These are phyloP conservation scores for Skeletonema marinoi DNA, from an alignment of 108 stramenopile genomes.

Conservation along the genomic window DNA sequence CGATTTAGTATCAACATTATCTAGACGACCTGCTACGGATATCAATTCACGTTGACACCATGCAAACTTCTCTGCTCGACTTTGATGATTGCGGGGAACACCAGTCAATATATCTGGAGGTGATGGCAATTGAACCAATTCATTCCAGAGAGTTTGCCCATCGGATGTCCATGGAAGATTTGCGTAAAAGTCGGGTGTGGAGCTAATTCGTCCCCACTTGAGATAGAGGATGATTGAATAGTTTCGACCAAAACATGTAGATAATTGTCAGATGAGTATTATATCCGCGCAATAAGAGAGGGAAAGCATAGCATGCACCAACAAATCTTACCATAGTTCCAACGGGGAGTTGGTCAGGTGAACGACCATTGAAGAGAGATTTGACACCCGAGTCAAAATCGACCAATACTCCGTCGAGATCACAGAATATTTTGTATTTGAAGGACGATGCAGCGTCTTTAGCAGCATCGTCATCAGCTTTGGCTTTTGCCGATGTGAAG, in stretches of 20 bases:
- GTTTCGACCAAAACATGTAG: too few species aligned
- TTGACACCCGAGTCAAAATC: slow-evolving; percentile 77
- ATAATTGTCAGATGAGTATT: too few species aligned
- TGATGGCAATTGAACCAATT: slow-evolving; percentile 25
- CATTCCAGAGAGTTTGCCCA: slow-evolving; percentile 68
- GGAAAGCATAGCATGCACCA: too few species aligned
- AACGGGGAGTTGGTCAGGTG: slow-evolving; percentile 35
- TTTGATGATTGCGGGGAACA: slow-evolving; percentile 44
- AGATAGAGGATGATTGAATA: background rate
- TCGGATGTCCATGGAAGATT: slow-evolving; percentile 73
- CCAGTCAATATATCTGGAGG: slow-evolving; percentile 74
- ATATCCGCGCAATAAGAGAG: too few species aligned
- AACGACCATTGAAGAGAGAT: slow-evolving; percentile 37
- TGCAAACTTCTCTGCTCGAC: slow-evolving; percentile 58
- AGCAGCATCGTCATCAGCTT: background rate
- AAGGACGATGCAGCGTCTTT: background rate
- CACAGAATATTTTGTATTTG: slow-evolving; percentile 72
- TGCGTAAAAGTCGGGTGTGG: slow-evolving; percentile 52
- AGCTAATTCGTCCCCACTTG: slow-evolving; percentile 64
- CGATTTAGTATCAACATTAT: background rate
- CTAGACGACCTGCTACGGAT: background rate
- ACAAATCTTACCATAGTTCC: background rate
- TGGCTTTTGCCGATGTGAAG: background rate
- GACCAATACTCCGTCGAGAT: slow-evolving; percentile 81
- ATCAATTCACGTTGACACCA: slow-evolving; percentile 78